A percentile compares a stretch with the other conserved stretches of the same genome.
Conservation (phyloP, 768 basidiomycete genomes). For the Boletus barrowsii region DNA sequence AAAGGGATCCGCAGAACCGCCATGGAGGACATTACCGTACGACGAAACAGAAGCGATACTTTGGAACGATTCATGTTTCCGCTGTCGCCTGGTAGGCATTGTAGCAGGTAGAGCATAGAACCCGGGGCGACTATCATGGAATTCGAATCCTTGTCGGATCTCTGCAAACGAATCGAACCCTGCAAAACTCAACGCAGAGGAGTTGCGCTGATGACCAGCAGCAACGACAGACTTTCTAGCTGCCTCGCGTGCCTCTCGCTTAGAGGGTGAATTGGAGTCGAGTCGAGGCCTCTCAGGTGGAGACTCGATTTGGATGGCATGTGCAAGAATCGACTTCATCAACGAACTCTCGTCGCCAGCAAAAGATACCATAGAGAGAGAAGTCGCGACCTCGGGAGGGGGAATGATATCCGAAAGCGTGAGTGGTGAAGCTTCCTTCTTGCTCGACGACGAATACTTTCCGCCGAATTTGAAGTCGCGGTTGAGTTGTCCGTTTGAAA, state of each 20-base stretch:
- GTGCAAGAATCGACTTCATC: constrained; percentile 53
- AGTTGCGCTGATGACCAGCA: constrained; percentile 32
- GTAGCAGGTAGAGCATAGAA: constrained; percentile 59
- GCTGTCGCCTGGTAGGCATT: constrained; percentile 38
- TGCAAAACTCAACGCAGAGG: constrained; percentile 61
- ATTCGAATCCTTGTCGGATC: constrained; percentile 77
- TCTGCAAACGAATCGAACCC: constrained; percentile 77
- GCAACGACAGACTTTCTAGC: constrained; percentile 14
- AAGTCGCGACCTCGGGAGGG: constrained; percentile 49
- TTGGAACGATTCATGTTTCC: constrained; percentile 56
- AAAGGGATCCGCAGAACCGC: constrained; percentile 68
- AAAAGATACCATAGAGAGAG: constrained; percentile 44
- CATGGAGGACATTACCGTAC: constrained; percentile 63
- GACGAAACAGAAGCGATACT: constrained; percentile 81
- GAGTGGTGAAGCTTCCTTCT: constrained; percentile 26
- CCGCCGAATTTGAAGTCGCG: constrained; percentile 76
- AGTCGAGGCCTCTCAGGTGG: constrained; percentile 34
- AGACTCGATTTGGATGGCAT: constrained; percentile 39
- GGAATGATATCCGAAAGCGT: constrained; percentile 79
- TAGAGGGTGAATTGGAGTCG: constrained; percentile 46
- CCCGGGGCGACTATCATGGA: constrained; percentile 54
- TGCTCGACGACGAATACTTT: constrained; percentile 15
- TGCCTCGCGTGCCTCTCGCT: constrained; percentile 26
- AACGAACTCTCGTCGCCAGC: constrained; percentile 50
- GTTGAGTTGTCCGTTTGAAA: constrained; percentile 67